Evolutionary conservation across 1,284 basidiomycete genomes (phyloP), one percentile per base, ranked within the genome.

Genomic region (Ganoderma resinaceum): DNA sequence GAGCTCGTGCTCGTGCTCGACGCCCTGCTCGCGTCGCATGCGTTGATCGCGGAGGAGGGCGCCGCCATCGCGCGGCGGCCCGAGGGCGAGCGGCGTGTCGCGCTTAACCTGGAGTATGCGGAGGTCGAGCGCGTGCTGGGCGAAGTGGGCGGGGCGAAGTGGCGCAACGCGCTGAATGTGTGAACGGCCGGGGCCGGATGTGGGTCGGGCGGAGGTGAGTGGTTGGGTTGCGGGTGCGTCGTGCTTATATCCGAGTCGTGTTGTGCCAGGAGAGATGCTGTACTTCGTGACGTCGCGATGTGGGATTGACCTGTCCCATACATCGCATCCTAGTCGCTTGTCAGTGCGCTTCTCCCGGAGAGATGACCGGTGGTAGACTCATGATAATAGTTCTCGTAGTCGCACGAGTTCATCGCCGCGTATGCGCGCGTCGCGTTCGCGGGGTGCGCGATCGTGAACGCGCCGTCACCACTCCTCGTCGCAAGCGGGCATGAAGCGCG

Each of bases 91-190:
- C 82, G 89, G 63, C 84, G 86, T 69, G 81, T 94, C 7, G 78
- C 92, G 65, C 80, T 95, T 29, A 92, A 92, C 75, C 74, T 94
- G 55, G 93, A 94, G 75, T 85, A 88, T 73, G 80, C 78, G 0
- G 93, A 94, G 72, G 89, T 94, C 1, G 92, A 94, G 80, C 82
- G 91, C 55, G 89, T 92, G 29, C 80, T 95, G 43, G 85, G 90
- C 35, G 92, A 94, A 63, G 84, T 91, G 16, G 91, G 91, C 11
- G 92, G 92, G 16, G 73, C 80, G 46, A 77, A 76, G n/a, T 94
- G 93, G 93, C 89, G 86, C 80, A 90, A 83, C 76, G 85, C 81
- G 7, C 75, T 87, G 46, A 80, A 80, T 65, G 76, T 78, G 6
- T 78, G 65, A 74, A 26, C 1, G 37, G 14, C 46, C n/a, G n/a